Conservation (phyloP, 768 basidiomycete genomes). For the Rhizopogon vinicolor region DNA sequence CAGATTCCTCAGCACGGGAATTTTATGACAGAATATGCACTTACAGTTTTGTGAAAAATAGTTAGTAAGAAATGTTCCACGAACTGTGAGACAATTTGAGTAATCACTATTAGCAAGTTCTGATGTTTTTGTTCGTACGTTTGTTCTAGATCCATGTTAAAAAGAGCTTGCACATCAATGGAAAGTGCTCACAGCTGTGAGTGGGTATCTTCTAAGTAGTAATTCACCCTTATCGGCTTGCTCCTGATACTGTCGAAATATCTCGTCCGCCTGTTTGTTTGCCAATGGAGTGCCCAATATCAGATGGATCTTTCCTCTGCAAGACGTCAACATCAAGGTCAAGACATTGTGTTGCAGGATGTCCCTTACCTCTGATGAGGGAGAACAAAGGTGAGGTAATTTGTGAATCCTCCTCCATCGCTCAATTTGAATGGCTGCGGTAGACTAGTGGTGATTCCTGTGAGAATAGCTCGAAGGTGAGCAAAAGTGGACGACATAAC, state of each 20-base stretch:
- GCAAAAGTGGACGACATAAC: neutral
- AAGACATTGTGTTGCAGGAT: neutral
- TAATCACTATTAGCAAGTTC: neutral
- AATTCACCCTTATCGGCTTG: constrained; percentile 54
- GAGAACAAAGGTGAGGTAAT: constrained; percentile 45
- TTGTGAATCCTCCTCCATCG: constrained; percentile 16
- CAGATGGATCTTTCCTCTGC: constrained; percentile 62
- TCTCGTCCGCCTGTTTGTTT: constrained; percentile 43
- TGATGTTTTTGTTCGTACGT: constrained; percentile 34
- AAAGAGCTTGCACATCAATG: constrained; percentile 1
- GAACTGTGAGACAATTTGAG: constrained; percentile 37
- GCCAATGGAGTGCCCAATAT: constrained; percentile 33
- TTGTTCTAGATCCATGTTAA: constrained; percentile 49
- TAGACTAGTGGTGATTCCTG: constrained; percentile 16
- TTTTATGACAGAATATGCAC: constrained; percentile 15
- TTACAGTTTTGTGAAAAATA: constrained; percentile 85
- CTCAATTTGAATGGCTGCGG: constrained; percentile 18
- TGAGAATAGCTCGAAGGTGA: neutral
- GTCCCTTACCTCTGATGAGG: constrained; percentile 39
- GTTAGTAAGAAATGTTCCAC: constrained; percentile 67
- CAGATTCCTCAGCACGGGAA: neutral
- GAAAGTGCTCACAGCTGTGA: constrained; percentile 49
- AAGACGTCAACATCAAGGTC: neutral
- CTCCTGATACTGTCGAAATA: constrained; percentile 64
- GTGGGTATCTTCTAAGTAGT: constrained; percentile 66